phyloP scores from a whole-genome alignment of 495 filamentous ascomycete species.

The Annulohypoxylon moriforme region DNA sequence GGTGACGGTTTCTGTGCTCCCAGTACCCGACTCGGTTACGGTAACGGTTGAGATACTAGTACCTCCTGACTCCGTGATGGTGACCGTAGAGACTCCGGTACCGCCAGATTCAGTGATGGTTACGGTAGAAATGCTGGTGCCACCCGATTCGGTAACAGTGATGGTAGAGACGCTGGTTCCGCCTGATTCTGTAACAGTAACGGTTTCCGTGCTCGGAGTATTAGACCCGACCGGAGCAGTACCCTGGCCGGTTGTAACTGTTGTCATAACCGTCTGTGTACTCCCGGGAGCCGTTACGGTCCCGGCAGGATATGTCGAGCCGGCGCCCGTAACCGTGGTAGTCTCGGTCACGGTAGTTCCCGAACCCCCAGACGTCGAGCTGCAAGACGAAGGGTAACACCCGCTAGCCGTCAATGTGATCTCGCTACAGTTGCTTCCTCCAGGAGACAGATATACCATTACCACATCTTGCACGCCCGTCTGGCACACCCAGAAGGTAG shows the following conservation, averaged over 20 bases:
- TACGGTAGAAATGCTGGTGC: neutral
- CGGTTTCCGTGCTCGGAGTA: neutral
- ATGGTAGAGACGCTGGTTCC: neutral
- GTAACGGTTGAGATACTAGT: neutral
- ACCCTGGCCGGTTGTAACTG: neutral
- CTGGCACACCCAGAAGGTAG: slow-evolving; percentile 65
- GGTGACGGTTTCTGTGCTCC: neutral
- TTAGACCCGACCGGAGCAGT: slow-evolving; percentile 2
- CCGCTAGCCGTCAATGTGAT: slow-evolving; percentile 62
- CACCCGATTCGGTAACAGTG: neutral
- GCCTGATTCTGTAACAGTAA: neutral
- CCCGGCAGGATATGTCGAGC: slow-evolving; percentile 1
- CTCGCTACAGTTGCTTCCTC: slow-evolving; percentile 58
- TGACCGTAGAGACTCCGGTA: neutral
- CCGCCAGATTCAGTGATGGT: neutral
- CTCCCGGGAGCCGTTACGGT: slow-evolving; percentile 8
- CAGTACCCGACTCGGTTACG: slow-evolving; percentile 1
- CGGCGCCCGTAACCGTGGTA: neutral
- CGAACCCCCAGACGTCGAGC: slow-evolving; percentile 5
- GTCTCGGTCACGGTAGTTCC: slow-evolving; percentile 10
- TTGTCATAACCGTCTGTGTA: neutral
- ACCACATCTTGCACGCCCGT: slow-evolving; percentile 60
- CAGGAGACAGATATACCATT: slow-evolving; percentile 64
- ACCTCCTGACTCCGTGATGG: neutral
- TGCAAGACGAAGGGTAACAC: slow-evolving; percentile 53